Base-by-base conservation (phyloP, 306 rosid genomes). In the Luffa acutangula region DNA sequence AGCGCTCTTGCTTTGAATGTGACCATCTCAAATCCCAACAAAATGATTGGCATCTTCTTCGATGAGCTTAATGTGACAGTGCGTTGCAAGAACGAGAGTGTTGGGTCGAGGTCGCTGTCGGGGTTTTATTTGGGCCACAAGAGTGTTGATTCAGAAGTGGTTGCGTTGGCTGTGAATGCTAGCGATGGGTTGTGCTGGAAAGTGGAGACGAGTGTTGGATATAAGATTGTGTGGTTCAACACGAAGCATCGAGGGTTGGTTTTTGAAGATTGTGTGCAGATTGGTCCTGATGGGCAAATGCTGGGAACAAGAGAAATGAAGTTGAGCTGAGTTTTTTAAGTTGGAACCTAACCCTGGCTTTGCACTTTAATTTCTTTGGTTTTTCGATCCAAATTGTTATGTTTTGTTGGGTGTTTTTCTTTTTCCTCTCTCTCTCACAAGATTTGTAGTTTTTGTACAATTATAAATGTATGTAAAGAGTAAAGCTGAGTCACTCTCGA, bases 211-310 rank as follows among this genome's bases (percentile, higher is more conserved):
- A 21, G 14, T 39, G 79, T 82, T 8, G 41, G 52, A 53, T 82
- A 78, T 45, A 63, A 52, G 82, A 63, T 79, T 78, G 17, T 83
- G 41, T 2, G 70, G 12, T 53, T 9, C 69, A 63, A 33, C 21
- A 79, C 85, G 14, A 83, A 33, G 76, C 77, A 52, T 79, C 77
- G 31, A 4, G 37, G 62, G 12, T 9, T 73, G 45, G 78, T 74
- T 74, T 51, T 74, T 33, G 60, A 74, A 51, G 78, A 74, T 51
- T 33, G 17, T 51, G 46, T 74, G 20, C 15, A 1, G 7, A 74
- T 48, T 51, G 62, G 78, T 17, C 8, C 14, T 8, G 78, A 34
- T 74, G 78, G 78, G 56, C 59, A 15, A 15, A 51, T 74, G 78
- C 2, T 33, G 37, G 59, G 59, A 48, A 31, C 58, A 72, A 72